A percentile compares a stretch with the other conserved stretches of the same genome.
Evolutionary conservation across 306 rosid species (phyloP).

Genomic region (Lathyrus tuberosus): DNA sequence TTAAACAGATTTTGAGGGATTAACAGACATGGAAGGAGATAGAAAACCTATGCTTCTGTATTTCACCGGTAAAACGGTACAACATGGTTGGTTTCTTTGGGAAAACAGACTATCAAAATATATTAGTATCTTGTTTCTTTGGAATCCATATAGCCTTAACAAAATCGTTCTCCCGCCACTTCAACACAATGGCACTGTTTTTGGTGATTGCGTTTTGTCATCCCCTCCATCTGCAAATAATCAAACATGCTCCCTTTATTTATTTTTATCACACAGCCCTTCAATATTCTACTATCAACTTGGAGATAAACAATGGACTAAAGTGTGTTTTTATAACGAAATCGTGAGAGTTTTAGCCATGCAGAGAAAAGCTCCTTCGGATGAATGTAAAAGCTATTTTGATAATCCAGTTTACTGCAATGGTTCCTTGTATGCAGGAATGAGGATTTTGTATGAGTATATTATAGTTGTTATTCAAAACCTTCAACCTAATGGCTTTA

Average conservation of each 20-base stretch:
- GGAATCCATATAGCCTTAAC: neutral
- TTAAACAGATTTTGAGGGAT: too few relatives aligned
- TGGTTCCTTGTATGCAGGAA: neutral
- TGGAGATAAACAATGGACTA: conserved; percentile 26
- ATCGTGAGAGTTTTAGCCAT: neutral
- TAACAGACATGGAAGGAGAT: neutral
- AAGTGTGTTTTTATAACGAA: neutral
- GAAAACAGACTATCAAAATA: neutral
- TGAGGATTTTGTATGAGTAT: too few relatives aligned
- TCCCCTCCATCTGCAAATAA: neutral
- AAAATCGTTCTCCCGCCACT: neutral
- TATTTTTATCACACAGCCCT: neutral
- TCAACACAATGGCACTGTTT: neutral
- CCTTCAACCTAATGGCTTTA: neutral
- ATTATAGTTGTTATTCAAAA: neutral
- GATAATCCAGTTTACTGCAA: neutral
- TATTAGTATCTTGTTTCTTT: conserved; percentile 4
- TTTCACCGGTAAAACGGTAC: neutral
- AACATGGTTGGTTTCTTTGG: conserved; percentile 20
- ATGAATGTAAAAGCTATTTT: neutral
- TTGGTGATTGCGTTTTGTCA: neutral
- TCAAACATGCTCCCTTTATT: neutral
- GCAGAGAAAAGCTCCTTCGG: neutral
- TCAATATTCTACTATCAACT: conserved; percentile 23
- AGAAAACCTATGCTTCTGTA: neutral